Evolutionary conservation across 2,329 filamentous ascomycete species (phyloP).

Genomic region (Neopestalotiopsis rosae): DNA sequence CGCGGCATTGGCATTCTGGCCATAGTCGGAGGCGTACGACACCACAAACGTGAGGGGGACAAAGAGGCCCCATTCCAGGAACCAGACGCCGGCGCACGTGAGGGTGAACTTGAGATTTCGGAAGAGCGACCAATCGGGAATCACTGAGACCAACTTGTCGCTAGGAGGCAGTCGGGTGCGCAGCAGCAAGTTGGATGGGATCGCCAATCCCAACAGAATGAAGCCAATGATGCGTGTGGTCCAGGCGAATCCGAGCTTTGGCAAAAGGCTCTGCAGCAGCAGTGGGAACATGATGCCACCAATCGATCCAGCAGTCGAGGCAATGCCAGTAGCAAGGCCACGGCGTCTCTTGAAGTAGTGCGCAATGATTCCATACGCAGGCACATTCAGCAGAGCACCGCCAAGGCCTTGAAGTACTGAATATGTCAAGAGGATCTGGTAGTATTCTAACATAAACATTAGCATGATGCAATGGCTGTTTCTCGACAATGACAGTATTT

Average conservation of each 20-base stretch:
- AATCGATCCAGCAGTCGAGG: constrained; percentile 73
- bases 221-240: constrained; percentile 55
- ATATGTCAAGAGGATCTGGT: constrained; percentile 22
- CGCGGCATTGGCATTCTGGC: constrained; percentile 63
- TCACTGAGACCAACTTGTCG: constrained; percentile 47
- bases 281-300: constrained; percentile 71
- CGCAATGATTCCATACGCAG: constrained; percentile 20
- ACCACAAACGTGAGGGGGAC: constrained; percentile 33
- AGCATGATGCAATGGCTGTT: background rate
- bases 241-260: constrained; percentile 54
- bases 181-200: constrained; percentile 54
- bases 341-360: constrained; percentile 80
- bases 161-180: constrained; percentile 59
- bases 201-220: constrained; percentile 51
- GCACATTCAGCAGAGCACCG: constrained; percentile 21
- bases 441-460: constrained; percentile 17
- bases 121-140: constrained; percentile 68
- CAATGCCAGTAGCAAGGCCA: constrained; percentile 80
- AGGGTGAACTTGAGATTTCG: constrained; percentile 63
- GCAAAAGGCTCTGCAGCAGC: constrained; percentile 51
- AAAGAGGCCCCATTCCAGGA: constrained; percentile 64
- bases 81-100: constrained; percentile 67
- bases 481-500: background rate
- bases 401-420: constrained; percentile 20
- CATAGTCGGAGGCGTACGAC: constrained; percentile 61